Conservation (phyloP, 169 alveolate genomes). For the Cryptosporidium muris region DNA sequence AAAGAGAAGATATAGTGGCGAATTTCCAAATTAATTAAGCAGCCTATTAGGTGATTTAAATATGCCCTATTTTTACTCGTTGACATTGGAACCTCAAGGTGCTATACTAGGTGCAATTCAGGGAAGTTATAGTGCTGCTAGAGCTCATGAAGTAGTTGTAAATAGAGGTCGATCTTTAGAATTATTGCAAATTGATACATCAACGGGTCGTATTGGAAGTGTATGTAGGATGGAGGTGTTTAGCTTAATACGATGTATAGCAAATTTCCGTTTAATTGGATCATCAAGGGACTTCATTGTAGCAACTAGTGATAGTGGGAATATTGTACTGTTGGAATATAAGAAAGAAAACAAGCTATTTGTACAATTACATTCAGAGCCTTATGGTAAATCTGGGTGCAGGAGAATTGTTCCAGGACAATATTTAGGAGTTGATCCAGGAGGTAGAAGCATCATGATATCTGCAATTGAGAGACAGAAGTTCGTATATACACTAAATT, state of each 20-base stretch:
- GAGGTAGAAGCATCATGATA: constrained; percentile 98
- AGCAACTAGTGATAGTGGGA: constrained; percentile 96
- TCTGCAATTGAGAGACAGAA: constrained; percentile 98
- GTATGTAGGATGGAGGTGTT: constrained; percentile 91
- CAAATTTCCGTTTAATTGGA: constrained; percentile 92
- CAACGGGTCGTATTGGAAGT: constrained; percentile 88
- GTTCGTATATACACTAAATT: constrained; percentile 95
- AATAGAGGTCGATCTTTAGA: constrained; percentile 94
- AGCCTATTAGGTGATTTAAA: constrained; percentile 24
- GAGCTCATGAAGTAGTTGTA: constrained; percentile 95
- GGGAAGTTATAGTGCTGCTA: constrained; percentile 98
- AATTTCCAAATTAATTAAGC: not conserved
- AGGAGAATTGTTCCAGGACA: constrained; percentile 97
- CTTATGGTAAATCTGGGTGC: constrained; percentile 97
- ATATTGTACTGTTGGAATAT: constrained; percentile 91
- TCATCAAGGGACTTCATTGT: constrained; percentile 92
- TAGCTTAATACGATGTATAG: constrained; percentile 92
- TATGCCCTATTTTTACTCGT: constrained; percentile 94
- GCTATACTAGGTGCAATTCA: constrained; percentile 94
- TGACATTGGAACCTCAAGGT: constrained; percentile 95
- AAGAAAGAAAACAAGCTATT: constrained; percentile 86
- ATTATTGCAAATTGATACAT: constrained; percentile 90
- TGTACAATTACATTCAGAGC: constrained; percentile 94
- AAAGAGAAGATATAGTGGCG: not conserved
- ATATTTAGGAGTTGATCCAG: constrained; percentile 98